A percentile compares a stretch with the other conserved stretches of the same genome.
Evolutionary conservation across 257 asterid genomes (phyloP).

Genomic region (Forsythia viridissima): DNA sequence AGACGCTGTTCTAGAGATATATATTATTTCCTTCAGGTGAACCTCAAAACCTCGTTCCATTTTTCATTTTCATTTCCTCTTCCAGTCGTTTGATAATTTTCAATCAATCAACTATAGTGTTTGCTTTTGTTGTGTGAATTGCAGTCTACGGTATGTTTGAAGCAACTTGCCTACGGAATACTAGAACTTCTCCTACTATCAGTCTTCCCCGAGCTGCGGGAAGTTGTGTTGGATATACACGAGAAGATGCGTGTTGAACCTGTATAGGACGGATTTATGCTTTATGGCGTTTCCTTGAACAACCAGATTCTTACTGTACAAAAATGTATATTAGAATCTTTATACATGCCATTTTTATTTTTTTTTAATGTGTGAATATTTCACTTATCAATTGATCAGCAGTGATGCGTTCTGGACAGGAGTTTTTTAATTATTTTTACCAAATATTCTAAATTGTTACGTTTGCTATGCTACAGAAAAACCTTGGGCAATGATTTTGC

Average conservation of each 20-base stretch:
- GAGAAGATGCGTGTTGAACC: slow-evolving; percentile 48
- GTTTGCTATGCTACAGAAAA: neutral
- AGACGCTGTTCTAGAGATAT: slow-evolving; percentile 84
- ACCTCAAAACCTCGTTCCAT: neutral
- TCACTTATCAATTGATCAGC: neutral
- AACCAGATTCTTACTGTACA: slow-evolving; percentile 38
- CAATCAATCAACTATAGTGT: neutral
- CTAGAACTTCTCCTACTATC: slow-evolving; percentile 81
- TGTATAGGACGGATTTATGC: slow-evolving; percentile 27
- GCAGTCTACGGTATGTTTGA: slow-evolving; percentile 91
- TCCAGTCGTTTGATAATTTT: neutral
- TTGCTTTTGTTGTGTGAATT: neutral
- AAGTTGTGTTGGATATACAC: slow-evolving; percentile 70
- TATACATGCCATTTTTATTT: slow-evolving; percentile 30
- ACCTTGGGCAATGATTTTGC: neutral
- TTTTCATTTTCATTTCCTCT: neutral
- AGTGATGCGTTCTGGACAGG: neutral
- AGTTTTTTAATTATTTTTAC: neutral
- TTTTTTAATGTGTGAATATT: slow-evolving; percentile 1
- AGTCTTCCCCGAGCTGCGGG: slow-evolving; percentile 79
- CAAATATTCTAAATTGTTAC: neutral
- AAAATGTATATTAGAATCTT: slow-evolving; percentile 38
- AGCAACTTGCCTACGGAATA: slow-evolving; percentile 94
- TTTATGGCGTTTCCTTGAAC: slow-evolving; percentile 6
- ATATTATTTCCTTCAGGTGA: slow-evolving; percentile 93